Evolutionary conservation across 345 rosid genomes (phyloP), one percentile per base, ranked within the genome.

Genomic region (Brassica juncea): DNA sequence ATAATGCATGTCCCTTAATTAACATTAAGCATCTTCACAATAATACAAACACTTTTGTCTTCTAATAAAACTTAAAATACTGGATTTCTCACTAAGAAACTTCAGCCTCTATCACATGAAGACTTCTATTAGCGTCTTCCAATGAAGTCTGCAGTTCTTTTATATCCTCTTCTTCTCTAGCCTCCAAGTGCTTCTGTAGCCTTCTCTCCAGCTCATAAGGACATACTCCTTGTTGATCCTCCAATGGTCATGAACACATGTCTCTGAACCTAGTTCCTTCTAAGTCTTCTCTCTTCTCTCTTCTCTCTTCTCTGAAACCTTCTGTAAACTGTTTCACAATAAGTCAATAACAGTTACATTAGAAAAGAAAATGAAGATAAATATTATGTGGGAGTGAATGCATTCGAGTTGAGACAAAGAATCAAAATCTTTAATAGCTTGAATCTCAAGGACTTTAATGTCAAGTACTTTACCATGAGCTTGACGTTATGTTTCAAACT

Each of bases 121-220:
- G 39, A 34, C 39, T 34, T 34, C 6, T 34, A 34, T 34, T 34
- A 34, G 39, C 8, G 39, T 34, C 39, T 34, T 34, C 39, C 8
- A 34, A 34, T 34, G 39, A 34, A 5, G 39, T 34, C 39, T 34
- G 39, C 39, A 34, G 8, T 7, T 34, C 39, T 34, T 34, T 34
- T 34, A 34, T 34, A 34, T 34, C 4, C 6, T 31, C 34, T 83
- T 83, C 80, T 82, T 86, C 95, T 71, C 92, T 89, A 64, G 83
- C 37, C 76, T 90, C 90, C 65, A 90, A 76, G 8, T 91, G 76
- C 76, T 87, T 88, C 60, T 88, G 89, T 79, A 91, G 82, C 57
- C 80, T 91, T 78, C 87, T 87, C 80, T 86, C 90, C 5, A 90
- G 86, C 84, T 88, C 96, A 59, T 77, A 55, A 0, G 98, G 92